Evolutionary conservation across 495 filamentous ascomycete genomes (phyloP), one percentile per base, ranked within the genome.

Genomic region (Halenospora varia): DNA sequence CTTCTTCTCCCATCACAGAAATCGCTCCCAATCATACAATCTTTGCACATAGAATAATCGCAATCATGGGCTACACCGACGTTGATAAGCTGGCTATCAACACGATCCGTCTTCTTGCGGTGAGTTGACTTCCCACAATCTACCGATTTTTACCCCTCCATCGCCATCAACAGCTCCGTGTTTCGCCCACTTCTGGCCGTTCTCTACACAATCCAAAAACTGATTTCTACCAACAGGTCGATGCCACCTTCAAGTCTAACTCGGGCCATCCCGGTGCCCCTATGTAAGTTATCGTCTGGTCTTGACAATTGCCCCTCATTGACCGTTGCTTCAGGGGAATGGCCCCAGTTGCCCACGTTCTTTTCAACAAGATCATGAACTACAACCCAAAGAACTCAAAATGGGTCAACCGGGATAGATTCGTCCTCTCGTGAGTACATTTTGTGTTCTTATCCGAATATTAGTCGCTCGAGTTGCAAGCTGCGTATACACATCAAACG

Each of bases 381-480:
- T 99, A 97, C 82, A 99, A 99, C 86, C 94, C 94, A 60, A 92
- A 96, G 84, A 97, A 96, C 82, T 91, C 95, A 54, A 81, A 92
- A 59, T 99, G 92, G 92, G 68, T 88, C 64, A 97, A 97, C 82
- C 86, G 94, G 56, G 94, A 99, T 80, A 85, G 94, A 75, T 99
- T 99, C 71, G 90, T 99, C 46, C 90, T 99, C 71, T 99, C 94
- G 94, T 97, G 82, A 81, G 93, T 89, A 17, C 26, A 11, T 39
- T 23, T 13, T 48, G 18, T 17, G 41, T 18, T 50, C 18, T n/a
- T n/a, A n/a, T n/a, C n/a, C n/a, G n/a, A n/a, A n/a, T n/a, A n/a
- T n/a, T n/a, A n/a, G n/a, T n/a, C n/a, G n/a, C n/a, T n/a, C n/a
- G n/a, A n/a, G n/a, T n/a, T n/a, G n/a, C n/a, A n/a, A n/a, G n/a